Evolutionary conservation across 73 alveolate genomes (phyloP).

Genomic region (Tetrahymena malaccensis): DNA sequence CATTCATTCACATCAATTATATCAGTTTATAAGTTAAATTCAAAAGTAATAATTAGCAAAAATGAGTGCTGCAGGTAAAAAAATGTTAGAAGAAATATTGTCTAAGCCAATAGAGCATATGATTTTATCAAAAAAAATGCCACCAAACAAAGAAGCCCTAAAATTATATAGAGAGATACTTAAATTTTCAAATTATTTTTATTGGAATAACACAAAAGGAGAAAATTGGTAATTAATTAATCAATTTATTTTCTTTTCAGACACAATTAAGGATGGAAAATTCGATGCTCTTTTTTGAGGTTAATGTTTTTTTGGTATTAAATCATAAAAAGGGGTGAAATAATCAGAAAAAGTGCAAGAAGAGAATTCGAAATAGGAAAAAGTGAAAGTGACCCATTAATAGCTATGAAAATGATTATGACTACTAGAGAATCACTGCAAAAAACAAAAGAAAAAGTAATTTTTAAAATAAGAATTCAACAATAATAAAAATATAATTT

Average conservation of each 20-base stretch:
- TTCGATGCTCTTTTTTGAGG: no score
- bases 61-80: not conserved
- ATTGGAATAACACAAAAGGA: slow-evolving; percentile 36
- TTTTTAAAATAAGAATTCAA: not conserved
- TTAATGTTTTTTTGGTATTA: not conserved
- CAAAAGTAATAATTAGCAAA: not conserved
- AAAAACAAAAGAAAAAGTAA: slow-evolving; percentile 33
- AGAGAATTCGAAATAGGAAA: slow-evolving; percentile 36
- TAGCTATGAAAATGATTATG: slow-evolving; percentile 39
- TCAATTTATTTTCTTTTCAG: not conserved
- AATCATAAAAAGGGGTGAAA: slow-evolving; percentile 15
- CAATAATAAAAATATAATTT: not conserved
- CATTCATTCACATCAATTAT: no score
- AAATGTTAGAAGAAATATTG: not conserved
- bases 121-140: not conserved
- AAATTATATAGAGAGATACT: slow-evolving; percentile 24
- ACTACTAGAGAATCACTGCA: slow-evolving; percentile 35
- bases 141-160: slow-evolving; percentile 18
- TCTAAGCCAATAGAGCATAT: not conserved
- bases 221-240: slow-evolving; percentile 4
- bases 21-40: not conserved
- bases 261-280: not conserved
- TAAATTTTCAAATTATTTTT: slow-evolving; percentile 31
- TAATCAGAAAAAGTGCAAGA: slow-evolving; percentile 33
- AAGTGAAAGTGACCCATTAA: slow-evolving; percentile 27